These are phyloP conservation scores for Anthoceros angustus DNA, from an alignment of 225 moss, liverwort and hornwort genomes.

Conservation along the genomic window DNA sequence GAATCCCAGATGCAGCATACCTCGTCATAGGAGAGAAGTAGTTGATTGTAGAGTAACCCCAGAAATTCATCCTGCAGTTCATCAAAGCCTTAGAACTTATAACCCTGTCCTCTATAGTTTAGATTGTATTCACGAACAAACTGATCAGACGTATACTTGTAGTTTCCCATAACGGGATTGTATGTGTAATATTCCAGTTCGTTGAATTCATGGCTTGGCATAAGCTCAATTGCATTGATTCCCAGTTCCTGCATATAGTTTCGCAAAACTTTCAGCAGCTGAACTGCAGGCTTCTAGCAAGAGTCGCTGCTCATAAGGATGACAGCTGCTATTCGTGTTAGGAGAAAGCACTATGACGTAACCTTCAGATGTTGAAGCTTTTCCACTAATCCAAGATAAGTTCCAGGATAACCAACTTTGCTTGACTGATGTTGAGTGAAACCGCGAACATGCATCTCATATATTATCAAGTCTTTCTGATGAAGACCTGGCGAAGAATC, in stretches of 20 bases:
- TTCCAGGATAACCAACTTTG: constrained; percentile 56
- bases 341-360: not conserved
- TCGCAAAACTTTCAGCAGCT: not conserved
- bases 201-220: constrained; percentile 88
- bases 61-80: constrained; percentile 56
- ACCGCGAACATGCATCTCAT: constrained; percentile 79
- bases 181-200: constrained; percentile 79
- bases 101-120: not conserved
- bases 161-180: constrained; percentile 66
- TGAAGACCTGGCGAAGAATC: constrained; percentile 54
- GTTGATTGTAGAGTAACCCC: constrained; percentile 89
- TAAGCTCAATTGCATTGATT: constrained; percentile 73
- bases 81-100: not conserved
- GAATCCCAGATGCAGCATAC: constrained; percentile 67
- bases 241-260: constrained; percentile 49
- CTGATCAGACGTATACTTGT: constrained; percentile 35
- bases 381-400: constrained; percentile 68
- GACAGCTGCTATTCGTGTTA: not conserved
- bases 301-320: not conserved
- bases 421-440: constrained; percentile 64
- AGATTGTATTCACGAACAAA: not conserved
- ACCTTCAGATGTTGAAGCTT: constrained; percentile 68
- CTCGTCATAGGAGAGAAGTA: constrained; percentile 84
- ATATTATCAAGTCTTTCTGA: constrained; percentile 60
- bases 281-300: not conserved